Base-by-base conservation (phyloP, 352 stramenopile genomes). In the Achlya hypogyna region DNA sequence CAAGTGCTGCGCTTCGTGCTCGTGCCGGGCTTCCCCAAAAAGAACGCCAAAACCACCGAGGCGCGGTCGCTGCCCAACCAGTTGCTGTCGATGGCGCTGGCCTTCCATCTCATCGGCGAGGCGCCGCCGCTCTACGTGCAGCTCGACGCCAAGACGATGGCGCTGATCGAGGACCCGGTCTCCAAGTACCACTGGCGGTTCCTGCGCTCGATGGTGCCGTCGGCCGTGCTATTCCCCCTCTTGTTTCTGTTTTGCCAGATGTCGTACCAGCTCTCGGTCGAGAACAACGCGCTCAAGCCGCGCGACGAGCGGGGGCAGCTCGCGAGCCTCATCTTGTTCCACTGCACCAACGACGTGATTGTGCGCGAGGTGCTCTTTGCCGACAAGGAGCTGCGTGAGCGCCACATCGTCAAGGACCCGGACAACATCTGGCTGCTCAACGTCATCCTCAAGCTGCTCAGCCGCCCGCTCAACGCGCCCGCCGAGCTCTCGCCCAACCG, bases 391-490 rank as follows among this genome's bases (percentile, higher is more conserved):
- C 82, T 86, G 4, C 77, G 82, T 0, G 86, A 95, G 69, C 91
- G 91, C 51, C 82, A 92, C 51, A 88, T 95, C 14, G 66, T 88
- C 5, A 56, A 56, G 31, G 49, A 56, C 12, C 31, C 49, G 25
- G 80, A 92, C 47, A 93, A 93, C 63, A 91, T 92, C 43, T 81
- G 89, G 65, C 91, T 84, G 82, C 85, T 93, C 62, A 93, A 82
- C 0, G 86, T 93, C 28, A 63, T 95, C 9, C 74, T 95, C 49
- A 95, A 84, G 23, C 83, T 92, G 40, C 90, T 95, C 58, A 93
- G 90, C 51, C 78, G 86, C 1, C 77, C 75, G 47, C 83, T 86
- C 14, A 81, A 86, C 53, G 84, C 83, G 0, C 81, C 82, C 12
- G 82, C 86, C 27, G 86, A 95, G 53, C 76, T 92, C 34, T 63